phyloP scores from a whole-genome alignment of 768 basidiomycete species.

The Tylopilus cervinicoccineus region DNA sequence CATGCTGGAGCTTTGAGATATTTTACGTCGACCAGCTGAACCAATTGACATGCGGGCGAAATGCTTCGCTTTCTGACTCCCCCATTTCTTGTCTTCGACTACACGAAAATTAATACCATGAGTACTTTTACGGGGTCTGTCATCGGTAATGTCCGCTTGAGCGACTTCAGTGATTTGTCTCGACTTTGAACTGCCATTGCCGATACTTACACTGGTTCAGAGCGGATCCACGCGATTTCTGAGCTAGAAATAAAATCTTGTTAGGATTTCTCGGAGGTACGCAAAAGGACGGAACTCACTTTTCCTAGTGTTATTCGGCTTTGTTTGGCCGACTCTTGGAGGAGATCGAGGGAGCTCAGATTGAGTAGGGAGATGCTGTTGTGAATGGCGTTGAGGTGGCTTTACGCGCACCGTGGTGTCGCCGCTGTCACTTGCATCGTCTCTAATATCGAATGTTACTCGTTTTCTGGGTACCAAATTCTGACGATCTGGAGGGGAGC shows the following conservation, averaged over 20 bases:
- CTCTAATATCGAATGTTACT: slow-evolving; percentile 14
- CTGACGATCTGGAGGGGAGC: not conserved
- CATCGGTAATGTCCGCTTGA: slow-evolving; percentile 9
- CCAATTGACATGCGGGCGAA: slow-evolving; percentile 16
- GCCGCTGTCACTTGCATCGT: slow-evolving; percentile 13
- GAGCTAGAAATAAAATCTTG: slow-evolving; percentile 5
- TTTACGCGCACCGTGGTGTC: slow-evolving; percentile 10
- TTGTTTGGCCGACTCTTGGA: not conserved
- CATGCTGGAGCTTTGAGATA: not conserved
- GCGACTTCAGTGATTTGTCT: not conserved
- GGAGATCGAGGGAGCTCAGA: not conserved
- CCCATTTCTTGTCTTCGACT: slow-evolving; percentile 3
- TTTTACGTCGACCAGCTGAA: slow-evolving; percentile 2
- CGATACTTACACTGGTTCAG: slow-evolving; percentile 13
- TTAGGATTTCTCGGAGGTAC: not conserved
- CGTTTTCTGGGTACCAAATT: not conserved
- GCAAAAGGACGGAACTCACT: not conserved
- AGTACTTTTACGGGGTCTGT: slow-evolving; percentile 6
- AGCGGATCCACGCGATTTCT: slow-evolving; percentile 1
- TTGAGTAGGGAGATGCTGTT: not conserved
- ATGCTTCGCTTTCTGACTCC: slow-evolving; percentile 6
- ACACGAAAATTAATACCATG: not conserved
- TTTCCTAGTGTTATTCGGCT: slow-evolving; percentile 2
- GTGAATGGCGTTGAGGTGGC: slow-evolving; percentile 3
- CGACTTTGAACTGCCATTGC: not conserved